Base-by-base conservation (phyloP, 176 grass and related monocot species). In the Olyra latifolia region DNA sequence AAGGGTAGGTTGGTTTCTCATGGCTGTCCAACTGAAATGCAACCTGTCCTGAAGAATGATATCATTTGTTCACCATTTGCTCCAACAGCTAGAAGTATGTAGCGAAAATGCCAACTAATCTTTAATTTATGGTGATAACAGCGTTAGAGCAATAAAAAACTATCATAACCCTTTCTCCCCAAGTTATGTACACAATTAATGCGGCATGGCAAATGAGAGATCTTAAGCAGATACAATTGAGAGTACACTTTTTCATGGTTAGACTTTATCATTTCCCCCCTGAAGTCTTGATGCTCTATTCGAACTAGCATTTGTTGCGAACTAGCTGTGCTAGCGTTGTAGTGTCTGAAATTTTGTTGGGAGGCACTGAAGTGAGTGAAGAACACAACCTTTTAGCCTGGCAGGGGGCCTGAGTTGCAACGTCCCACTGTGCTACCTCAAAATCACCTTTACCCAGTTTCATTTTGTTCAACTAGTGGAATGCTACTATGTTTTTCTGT, bases 1-100 rank as follows among this genome's bases (percentile, higher is more conserved):
- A 74, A 88, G 50, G 41, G 56, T 90, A 50, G 76, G 76, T 69
- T 80, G 82, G 72, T 77, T 72, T 84, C 29, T 70, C 76, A 75
- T 69, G 52, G 53, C 68, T 62, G 32, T 75, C 53, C 69, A 57
- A 46, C 62, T 80, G 59, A 79, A 70, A 24, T 62, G 25, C 42
- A 32, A 43, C 66, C 72, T 87, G 66, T 82, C 7, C 41, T 53
- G 2, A 59, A 32, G 23, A 22, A 63, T 74, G 27, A 67, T 75
- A 48, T 53, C 49, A 20, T 71, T 82, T 55, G 17, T 67, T 5
- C 17, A 69, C 40, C 44, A 70, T 66, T n/a, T 84, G 61, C 57
- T 53, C 35, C 52, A 61, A 46, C 69, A 44, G 81, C 62, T 54
- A 52, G n/a, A 16, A 68, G 50, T 28, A 63, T 53, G 54, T 84